Percentiles rank a stretch among this genome's conserved stretches.
Evolutionary conservation across 495 filamentous ascomycete species (phyloP).

Genomic region (Astrocystis sublimbata): DNA sequence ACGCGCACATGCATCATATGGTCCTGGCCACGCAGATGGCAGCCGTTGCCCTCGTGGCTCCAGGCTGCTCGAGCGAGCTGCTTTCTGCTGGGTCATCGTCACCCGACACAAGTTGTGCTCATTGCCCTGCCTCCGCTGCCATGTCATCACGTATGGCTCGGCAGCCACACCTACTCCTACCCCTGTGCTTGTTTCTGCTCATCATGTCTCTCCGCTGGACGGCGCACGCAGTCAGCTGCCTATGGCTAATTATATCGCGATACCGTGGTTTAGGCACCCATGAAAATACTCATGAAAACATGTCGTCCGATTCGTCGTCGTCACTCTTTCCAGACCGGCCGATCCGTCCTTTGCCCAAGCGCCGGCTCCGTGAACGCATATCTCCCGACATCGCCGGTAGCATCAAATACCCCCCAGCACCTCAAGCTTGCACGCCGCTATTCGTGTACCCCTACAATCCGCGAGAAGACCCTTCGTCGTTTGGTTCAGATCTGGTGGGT

Average conservation of each 20-base stretch:
- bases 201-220: conserved; percentile 14
- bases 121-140: background rate
- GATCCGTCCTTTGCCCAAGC: conserved; percentile 90
- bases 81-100: background rate
- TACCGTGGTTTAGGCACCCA: conserved; percentile 15
- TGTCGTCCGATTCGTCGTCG: conserved; percentile 73
- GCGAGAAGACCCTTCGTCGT: conserved; percentile 36
- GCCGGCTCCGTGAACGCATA: conserved; percentile 79
- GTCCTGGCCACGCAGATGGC: background rate
- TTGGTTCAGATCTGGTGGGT: conserved; percentile 22
- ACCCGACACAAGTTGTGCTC: background rate
- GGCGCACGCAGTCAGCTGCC: conserved; percentile 27
- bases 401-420: conserved; percentile 76
- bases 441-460: conserved; percentile 72
- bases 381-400: conserved; percentile 79
- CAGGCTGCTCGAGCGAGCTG: background rate
- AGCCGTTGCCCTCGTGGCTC: background rate
- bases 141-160: background rate
- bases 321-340: conserved; percentile 81
- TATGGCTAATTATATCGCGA: conserved; percentile 37
- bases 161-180: background rate
- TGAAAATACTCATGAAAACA: conserved; percentile 34
- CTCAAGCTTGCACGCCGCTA: conserved; percentile 63
- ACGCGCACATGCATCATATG: background rate
- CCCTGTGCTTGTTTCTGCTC: too few species aligned